A percentile compares a stretch with the other conserved stretches of the same genome.
Conservation (phyloP, 2,329 filamentous ascomycete species). For the Graphilbum fragrans region DNA sequence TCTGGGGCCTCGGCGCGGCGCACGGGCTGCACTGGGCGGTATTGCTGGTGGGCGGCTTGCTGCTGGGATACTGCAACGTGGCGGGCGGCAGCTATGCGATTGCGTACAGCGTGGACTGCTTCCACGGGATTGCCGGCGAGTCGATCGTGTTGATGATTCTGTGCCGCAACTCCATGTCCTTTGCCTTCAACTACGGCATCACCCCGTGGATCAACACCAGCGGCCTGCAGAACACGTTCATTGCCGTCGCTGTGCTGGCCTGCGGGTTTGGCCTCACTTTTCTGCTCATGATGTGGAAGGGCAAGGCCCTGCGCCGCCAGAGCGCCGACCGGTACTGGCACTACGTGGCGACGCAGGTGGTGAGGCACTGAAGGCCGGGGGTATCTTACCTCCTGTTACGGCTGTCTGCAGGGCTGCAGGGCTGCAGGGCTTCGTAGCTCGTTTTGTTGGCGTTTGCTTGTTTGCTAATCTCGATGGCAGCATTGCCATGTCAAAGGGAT, state of each 20-base stretch:
- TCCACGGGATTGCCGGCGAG: slow-evolving; percentile 9
- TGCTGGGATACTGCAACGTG: no score
- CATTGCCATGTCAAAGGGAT: no score
- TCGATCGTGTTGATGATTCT: neutral
- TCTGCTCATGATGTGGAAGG: neutral
- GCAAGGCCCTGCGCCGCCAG: neutral
- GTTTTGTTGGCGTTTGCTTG: no score
- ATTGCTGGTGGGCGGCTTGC: slow-evolving; percentile 31
- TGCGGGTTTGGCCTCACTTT: neutral
- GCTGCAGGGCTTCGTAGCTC: no score
- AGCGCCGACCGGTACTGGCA: neutral
- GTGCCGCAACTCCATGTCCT: neutral
- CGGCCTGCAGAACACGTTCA: neutral
- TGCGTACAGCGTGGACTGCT: slow-evolving; percentile 25
- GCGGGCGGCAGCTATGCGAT: slow-evolving; percentile 23
- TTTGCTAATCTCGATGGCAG: no score
- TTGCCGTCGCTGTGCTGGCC: neutral
- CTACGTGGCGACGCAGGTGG: no score
- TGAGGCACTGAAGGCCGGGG: no score
- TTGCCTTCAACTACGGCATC: neutral
- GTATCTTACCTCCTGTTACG: no score
- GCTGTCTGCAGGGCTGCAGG: no score
- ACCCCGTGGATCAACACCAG: neutral
- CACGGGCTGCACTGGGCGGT: slow-evolving; percentile 18
- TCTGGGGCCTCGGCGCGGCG: slow-evolving; percentile 19